phyloP scores from a whole-genome alignment of 1,284 basidiomycete species.

The Malassezia caprae region DNA sequence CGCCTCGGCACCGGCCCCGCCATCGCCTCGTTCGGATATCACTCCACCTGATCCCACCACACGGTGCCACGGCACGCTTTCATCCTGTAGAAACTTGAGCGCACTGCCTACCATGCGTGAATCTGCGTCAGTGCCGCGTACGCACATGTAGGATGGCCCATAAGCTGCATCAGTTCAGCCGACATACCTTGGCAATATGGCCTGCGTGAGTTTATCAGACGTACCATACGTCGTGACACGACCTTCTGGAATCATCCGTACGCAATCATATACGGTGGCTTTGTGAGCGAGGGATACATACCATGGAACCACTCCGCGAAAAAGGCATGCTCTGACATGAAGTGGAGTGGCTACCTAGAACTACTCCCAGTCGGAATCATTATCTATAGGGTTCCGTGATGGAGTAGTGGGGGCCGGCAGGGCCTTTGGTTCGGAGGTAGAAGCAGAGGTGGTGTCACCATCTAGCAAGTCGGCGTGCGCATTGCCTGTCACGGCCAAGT shows the following conservation, averaged over 20 bases:
- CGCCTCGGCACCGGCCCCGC: slow-evolving; percentile 28
- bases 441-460: neutral
- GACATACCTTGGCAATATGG: slow-evolving; percentile 32
- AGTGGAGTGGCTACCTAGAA: neutral
- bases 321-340: neutral
- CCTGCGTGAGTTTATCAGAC: slow-evolving; percentile 11
- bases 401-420: neutral
- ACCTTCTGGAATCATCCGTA: slow-evolving; percentile 30
- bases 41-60: slow-evolving; percentile 35
- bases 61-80: slow-evolving; percentile 37
- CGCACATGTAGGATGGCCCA: slow-evolving; percentile 30
- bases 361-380: slow-evolving; percentile 25
- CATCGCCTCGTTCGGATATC: slow-evolving; percentile 44
- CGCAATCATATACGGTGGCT: slow-evolving; percentile 40
- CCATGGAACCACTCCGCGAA: slow-evolving; percentile 14
- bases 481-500: neutral
- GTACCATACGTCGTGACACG: slow-evolving; percentile 40
- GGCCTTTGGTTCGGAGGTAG: neutral
- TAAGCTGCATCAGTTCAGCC: slow-evolving; percentile 12
- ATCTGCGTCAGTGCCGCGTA: slow-evolving; percentile 13
- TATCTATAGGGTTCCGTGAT: slow-evolving; percentile 2
- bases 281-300: neutral
- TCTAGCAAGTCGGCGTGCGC: neutral
- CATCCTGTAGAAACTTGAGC: slow-evolving; percentile 33
- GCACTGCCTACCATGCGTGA: slow-evolving; percentile 40